A percentile compares a stretch with the other conserved stretches of the same genome.
Conservation (phyloP, 140 eudicot genomes). For the Erigeron philadelphicus region DNA sequence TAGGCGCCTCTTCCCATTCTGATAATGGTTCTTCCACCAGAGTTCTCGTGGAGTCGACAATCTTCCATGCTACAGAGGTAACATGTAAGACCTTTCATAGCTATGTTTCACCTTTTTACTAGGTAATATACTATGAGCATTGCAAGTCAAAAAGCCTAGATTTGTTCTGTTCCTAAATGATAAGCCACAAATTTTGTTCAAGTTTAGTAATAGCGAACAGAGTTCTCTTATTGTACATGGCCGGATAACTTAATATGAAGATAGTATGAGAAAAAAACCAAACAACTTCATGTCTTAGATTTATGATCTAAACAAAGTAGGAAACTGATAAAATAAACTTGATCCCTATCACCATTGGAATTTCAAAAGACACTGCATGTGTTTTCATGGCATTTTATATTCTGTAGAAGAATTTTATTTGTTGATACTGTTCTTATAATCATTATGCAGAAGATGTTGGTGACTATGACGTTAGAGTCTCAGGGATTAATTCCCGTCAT, state of each 20-base stretch:
- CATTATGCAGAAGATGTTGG: conserved; percentile 59
- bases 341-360: conserved; percentile 2
- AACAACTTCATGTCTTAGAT: neutral
- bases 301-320: conserved; percentile 5
- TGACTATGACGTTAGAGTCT: conserved; percentile 56
- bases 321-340: conserved; percentile 1
- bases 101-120: conserved; percentile 22
- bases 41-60: conserved; percentile 54
- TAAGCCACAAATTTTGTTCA: conserved; percentile 6
- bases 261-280: conserved; percentile 5
- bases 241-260: neutral
- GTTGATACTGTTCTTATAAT: conserved; percentile 2
- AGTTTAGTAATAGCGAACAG: neutral
- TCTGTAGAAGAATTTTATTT: neutral
- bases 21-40: conserved; percentile 39
- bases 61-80: conserved; percentile 75
- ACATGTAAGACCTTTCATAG: conserved; percentile 35
- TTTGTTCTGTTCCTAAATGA: neutral
- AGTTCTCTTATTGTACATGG: neutral
- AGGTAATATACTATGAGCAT: conserved; percentile 1
- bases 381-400: conserved; percentile 7
- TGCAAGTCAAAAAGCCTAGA: neutral
- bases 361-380: conserved; percentile 4
- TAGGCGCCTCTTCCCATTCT: conserved; percentile 63
- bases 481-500: conserved; percentile 71